Base-by-base conservation (phyloP, 805 yeast species). In the Pichia deserticola region DNA sequence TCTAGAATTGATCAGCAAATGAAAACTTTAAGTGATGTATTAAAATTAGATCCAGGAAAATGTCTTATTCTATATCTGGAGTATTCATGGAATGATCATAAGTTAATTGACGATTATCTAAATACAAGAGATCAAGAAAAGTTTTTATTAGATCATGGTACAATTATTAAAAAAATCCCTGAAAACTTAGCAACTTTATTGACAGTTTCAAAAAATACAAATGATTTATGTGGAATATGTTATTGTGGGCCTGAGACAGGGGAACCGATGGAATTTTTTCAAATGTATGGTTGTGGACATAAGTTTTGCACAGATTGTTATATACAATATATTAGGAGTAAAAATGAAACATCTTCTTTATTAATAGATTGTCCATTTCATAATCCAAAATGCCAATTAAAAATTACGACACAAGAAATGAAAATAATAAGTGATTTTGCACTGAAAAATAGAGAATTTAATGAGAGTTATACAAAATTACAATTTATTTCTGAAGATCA, bases 271-370 rank as follows among this genome's bases (percentile, higher is more conserved):
- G 47, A 51, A 8, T 65, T 69, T 2, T 86, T 80, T 57, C 65
- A 74, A 3, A 63, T 88, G 13, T 34, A 49, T 15, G 73, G 73
- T 13, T 93, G 98, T 64, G 75, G 73, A 8, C 97, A 92, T 64
- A 71, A 69, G 46, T 85, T 72, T 57, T 93, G 99, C 62, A 57
- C 70, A 2, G 69, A 67, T 11, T 92, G 99, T 64, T 90, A 84
- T 62, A 60, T 68, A 13, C 72, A 72, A 35, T 90, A 88, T 61
- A 67, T 85, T 20, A 59, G 67, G 7, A 77, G 73, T 44, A 72
- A 74, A 49, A 54, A 71, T 50, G 45, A 53, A 70, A 44, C 60
- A 47, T 64, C 63, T 27, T 81, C 80, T 0, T 67, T 65, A 4
- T 60, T 80, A 8, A 78, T 88, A 3, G 69, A 73, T 29, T 92